Evolutionary conservation across 169 alveolate genomes (phyloP), one percentile per base, ranked within the genome.

Genomic region (Blepharisma undulans): DNA sequence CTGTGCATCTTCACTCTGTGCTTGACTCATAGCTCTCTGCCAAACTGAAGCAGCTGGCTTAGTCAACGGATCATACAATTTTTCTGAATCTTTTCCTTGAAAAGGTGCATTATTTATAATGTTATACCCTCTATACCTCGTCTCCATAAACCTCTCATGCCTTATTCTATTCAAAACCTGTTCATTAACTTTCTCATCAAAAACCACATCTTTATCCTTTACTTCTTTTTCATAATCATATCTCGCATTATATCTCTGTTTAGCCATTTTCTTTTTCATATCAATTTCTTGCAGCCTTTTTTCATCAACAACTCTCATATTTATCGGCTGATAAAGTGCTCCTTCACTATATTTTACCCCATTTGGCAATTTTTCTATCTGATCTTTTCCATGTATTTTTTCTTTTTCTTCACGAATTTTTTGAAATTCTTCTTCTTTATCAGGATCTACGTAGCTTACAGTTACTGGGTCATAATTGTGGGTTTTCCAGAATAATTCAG

Each of bases 141-240:
- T 33, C 59, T 88, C 85, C 22, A 34, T 19, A 76, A 29, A 88
- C 76, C 77, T 88, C 77, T 88, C 77, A 48, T 72, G 87, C 6
- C 30, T 36, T 0, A 36, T 72, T 21, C 92, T 33, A 25, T 76
- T 76, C 59, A 76, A 3, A 21, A 48, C 29, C 32, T 76, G 85
- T 21, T 29, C 33, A 4, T 88, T 34, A 30, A 32, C 36, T 81
- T 90, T 87, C 3, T 92, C 81, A 16, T 88, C 48, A 0, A 6
- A 18, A 72, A 88, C 91, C 8, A 81, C 36, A 77, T 92, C 91
- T 81, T 92, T 87, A 18, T 88, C 87, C 30, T 84, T 89, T 6
- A 88, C 88, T 19, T 92, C 94, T 61, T 88, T 71, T 82, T 92
- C 94, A 22, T 88, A 32, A 12, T 90, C 94, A 74, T 92, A 88